A percentile compares a stretch with the other conserved stretches of the same genome.
phyloP scores from a whole-genome alignment of 2,329 filamentous ascomycete genomes.

The Peltaster fructicola region DNA sequence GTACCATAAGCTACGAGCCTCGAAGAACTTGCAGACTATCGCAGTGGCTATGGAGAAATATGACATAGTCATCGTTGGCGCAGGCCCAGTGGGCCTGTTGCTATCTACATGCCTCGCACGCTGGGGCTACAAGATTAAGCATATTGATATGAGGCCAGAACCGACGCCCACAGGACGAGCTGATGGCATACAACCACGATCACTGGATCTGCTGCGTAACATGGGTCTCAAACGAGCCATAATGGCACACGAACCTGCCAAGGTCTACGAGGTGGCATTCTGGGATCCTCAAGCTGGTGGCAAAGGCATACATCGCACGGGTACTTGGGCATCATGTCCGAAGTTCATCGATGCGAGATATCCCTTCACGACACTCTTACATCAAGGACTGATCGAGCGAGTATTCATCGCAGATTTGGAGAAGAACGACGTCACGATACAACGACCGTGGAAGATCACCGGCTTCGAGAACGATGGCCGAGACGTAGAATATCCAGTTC shows the following conservation, averaged over 20 bases:
- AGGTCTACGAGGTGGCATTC: conserved; percentile 57
- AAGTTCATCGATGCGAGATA: conserved; percentile 55
- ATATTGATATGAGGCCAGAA: conserved; percentile 78
- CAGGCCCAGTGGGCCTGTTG: conserved; percentile 74
- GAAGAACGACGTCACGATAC: conserved; percentile 37
- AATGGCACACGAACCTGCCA: conserved; percentile 74
- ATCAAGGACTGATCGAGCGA: conserved; percentile 45
- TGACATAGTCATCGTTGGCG: conserved; percentile 68
- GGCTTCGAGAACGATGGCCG: conserved; percentile 42
- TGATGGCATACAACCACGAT: conserved; percentile 82
- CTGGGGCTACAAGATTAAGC: conserved; percentile 91
- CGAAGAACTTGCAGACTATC: neutral
- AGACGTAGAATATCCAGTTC: conserved; percentile 57
- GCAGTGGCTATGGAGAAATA: conserved; percentile 28
- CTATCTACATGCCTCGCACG: conserved; percentile 73
- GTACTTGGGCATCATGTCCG: conserved; percentile 73
- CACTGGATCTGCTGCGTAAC: conserved; percentile 70
- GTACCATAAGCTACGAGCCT: neutral
- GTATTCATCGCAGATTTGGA: conserved; percentile 44
- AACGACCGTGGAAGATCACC: conserved; percentile 44
- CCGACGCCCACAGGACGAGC: conserved; percentile 75
- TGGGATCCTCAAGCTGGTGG: conserved; percentile 39
- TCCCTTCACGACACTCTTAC: conserved; percentile 44
- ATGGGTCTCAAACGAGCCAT: conserved; percentile 78
- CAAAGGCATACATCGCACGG: conserved; percentile 41